Conservation (phyloP, 2,329 filamentous ascomycete species). For the Alternaria dauci region DNA sequence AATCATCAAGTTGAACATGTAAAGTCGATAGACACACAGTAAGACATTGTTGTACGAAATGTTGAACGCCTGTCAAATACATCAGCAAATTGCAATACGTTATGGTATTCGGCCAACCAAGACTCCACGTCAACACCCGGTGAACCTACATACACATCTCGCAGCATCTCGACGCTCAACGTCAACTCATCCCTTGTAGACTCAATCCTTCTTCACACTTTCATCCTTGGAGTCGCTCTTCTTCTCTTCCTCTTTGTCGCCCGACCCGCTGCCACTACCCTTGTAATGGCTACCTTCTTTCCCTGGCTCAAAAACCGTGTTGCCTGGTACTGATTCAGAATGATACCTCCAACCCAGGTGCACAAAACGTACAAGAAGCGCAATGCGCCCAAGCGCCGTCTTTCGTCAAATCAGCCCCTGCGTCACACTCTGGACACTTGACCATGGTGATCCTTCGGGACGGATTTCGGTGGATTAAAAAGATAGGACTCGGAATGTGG, state of each 20-base stretch:
- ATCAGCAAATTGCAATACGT: background rate
- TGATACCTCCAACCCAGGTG: background rate
- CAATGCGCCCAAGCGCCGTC: slow-evolving; percentile 42
- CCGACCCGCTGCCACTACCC: slow-evolving; percentile 36
- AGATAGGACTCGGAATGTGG: background rate
- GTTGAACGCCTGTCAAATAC: background rate
- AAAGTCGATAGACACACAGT: too few relatives aligned
- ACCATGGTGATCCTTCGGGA: slow-evolving; percentile 24
- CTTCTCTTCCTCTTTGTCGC: slow-evolving; percentile 36
- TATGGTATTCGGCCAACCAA: background rate
- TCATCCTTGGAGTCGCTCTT: slow-evolving; percentile 24
- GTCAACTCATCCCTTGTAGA: background rate
- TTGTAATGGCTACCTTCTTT: slow-evolving; percentile 39
- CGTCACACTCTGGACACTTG: slow-evolving; percentile 40
- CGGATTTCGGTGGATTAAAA: background rate
- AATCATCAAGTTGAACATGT: background rate
- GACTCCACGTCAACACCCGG: background rate
- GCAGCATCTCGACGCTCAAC: background rate
- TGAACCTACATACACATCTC: background rate
- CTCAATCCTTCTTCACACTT: slow-evolving; percentile 10
- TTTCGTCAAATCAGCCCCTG: slow-evolving; percentile 39
- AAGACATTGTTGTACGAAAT: background rate
- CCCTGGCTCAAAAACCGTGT: slow-evolving; percentile 40
- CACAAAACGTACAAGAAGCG: slow-evolving; percentile 34
- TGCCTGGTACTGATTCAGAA: slow-evolving; percentile 7